A percentile compares a stretch with the other conserved stretches of the same genome.
These are phyloP conservation scores for Hemileccinum impolitum DNA, from an alignment of 768 basidiomycete genomes.

Conservation along the genomic window DNA sequence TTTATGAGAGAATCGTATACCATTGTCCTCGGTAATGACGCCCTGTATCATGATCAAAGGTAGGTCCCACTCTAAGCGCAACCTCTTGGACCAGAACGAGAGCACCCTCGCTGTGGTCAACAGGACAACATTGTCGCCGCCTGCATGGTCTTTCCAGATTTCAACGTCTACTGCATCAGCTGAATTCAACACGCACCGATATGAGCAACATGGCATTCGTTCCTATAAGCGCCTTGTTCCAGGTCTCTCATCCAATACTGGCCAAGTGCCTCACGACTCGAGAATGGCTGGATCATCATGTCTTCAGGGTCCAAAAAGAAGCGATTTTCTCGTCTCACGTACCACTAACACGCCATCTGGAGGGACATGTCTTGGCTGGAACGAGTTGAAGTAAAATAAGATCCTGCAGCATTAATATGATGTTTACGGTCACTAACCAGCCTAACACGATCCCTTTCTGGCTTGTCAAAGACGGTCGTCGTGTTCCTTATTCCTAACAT, in stretches of 20 bases:
- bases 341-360: constrained; percentile 86
- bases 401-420: constrained; percentile 1
- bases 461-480: constrained; percentile 95
- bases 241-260: constrained; percentile 98
- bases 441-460: constrained; percentile 82
- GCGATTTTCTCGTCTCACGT: constrained; percentile 26
- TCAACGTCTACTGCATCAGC: constrained; percentile 7
- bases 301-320: neutral
- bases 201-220: constrained; percentile 88
- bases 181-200: constrained; percentile 57
- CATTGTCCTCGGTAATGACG: constrained; percentile 85
- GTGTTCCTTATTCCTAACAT: constrained; percentile 91
- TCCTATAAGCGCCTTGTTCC: constrained; percentile 81
- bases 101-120: constrained; percentile 78
- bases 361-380: constrained; percentile 79
- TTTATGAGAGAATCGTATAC: constrained; percentile 85
- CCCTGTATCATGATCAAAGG: constrained; percentile 84
- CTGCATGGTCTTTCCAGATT: constrained; percentile 56
- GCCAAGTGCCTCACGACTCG: constrained; percentile 84
- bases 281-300: constrained; percentile 63
- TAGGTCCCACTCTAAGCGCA: constrained; percentile 89
- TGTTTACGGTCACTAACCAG: constrained; percentile 46
- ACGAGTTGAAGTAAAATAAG: neutral
- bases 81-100: constrained; percentile 80
- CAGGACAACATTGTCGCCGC: constrained; percentile 75